Evolutionary conservation across 345 rosid genomes (phyloP).

Genomic region (Camelina laxa): DNA sequence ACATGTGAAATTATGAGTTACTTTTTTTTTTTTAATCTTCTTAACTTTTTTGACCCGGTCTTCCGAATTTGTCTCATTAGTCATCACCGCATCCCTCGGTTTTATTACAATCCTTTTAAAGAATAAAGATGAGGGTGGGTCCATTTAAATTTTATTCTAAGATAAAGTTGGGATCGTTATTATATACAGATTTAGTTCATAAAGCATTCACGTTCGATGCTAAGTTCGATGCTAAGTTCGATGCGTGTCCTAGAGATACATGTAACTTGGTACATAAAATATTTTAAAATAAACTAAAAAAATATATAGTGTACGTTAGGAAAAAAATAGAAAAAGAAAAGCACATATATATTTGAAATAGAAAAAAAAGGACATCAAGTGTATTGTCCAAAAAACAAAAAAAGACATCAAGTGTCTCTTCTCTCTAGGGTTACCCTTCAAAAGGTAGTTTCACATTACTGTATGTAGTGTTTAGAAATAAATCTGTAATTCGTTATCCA

Average conservation of each 20-base stretch:
- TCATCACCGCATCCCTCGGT: slow-evolving; percentile 35
- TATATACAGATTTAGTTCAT: not conserved
- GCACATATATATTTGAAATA: not conserved
- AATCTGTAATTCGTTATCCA: not conserved
- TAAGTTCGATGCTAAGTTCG: slow-evolving; percentile 45
- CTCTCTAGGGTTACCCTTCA: slow-evolving; percentile 31
- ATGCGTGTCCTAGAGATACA: slow-evolving; percentile 45
- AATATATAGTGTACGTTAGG: not conserved
- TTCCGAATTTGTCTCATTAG: slow-evolving; percentile 45
- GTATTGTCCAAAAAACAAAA: not conserved
- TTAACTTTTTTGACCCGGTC: slow-evolving; percentile 52
- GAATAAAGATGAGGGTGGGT: slow-evolving; percentile 29
- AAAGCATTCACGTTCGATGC: slow-evolving; percentile 42
- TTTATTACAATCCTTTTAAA: slow-evolving; percentile 22
- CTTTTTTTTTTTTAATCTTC: slow-evolving; percentile 25
- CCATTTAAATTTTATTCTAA: slow-evolving; percentile 32
- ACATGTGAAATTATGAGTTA: slow-evolving; percentile 30
- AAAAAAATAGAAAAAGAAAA: not conserved
- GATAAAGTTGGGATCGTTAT: slow-evolving; percentile 23
- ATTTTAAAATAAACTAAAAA: not conserved
- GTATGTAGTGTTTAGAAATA: not conserved
- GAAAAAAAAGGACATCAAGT: not conserved
- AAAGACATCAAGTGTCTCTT: not conserved
- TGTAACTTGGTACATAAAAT: slow-evolving; percentile 35
- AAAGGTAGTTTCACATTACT: not conserved